phyloP scores from a whole-genome alignment of 2,329 filamentous ascomycete genomes.

The Corynespora cassiicola region DNA sequence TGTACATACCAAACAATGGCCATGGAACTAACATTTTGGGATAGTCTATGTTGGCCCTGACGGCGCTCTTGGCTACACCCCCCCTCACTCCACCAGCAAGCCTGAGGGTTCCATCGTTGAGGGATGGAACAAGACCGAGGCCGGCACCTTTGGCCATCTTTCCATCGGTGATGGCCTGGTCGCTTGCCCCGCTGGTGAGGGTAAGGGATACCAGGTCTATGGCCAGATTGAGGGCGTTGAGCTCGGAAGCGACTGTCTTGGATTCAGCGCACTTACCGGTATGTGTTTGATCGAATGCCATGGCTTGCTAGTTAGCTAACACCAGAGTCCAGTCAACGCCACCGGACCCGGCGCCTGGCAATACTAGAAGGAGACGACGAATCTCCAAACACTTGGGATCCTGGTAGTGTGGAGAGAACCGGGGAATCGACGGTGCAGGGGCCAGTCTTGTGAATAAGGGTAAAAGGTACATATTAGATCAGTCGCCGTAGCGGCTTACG shows the following conservation, averaged over 20 bases:
- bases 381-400: too few relatives aligned
- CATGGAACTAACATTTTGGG: conserved; percentile 8
- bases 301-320: conserved; percentile 11
- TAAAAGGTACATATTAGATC: conserved; percentile 13
- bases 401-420: too few relatives aligned
- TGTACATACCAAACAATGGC: not conserved
- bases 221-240: conserved; percentile 29
- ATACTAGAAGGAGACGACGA: conserved; percentile 32
- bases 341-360: conserved; percentile 41
- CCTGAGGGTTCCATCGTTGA: conserved; percentile 59
- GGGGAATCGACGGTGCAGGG: too few relatives aligned
- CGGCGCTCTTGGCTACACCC: conserved; percentile 64
- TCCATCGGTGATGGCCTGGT: conserved; percentile 37
- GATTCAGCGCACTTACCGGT: conserved; percentile 42
- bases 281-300: conserved; percentile 7
- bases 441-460: too few relatives aligned
- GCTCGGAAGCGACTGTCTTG: conserved; percentile 34
- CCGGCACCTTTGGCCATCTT: conserved; percentile 31
- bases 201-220: conserved; percentile 41
- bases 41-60: conserved; percentile 61
- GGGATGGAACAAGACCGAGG: conserved; percentile 54
- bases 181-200: conserved; percentile 37
- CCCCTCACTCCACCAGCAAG: conserved; percentile 60
- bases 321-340: conserved; percentile 18
- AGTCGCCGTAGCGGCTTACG: conserved; percentile 14